Percentiles rank a stretch among this genome's conserved stretches.
phyloP scores from a whole-genome alignment of 371 early-diverging fungal species.

The Rhizopus arrhizus region DNA sequence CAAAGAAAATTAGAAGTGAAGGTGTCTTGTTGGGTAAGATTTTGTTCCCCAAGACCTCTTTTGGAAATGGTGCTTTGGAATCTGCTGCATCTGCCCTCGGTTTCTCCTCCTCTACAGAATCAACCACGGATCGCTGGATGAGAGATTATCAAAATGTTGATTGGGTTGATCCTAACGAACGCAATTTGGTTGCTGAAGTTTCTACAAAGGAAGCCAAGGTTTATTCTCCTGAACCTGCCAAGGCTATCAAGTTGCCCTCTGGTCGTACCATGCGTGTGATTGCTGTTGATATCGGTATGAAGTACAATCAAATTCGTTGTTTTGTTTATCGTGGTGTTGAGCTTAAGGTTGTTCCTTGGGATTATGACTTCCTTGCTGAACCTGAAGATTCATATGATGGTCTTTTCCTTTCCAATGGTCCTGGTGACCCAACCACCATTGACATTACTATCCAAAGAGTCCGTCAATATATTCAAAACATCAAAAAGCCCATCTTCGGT shows the following conservation, averaged over 20 bases:
- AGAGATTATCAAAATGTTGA: slow-evolving; percentile 73
- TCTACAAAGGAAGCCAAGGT: slow-evolving; percentile 77
- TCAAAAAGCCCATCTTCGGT: slow-evolving; percentile 93
- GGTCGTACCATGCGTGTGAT: slow-evolving; percentile 84
- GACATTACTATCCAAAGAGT: slow-evolving; percentile 74
- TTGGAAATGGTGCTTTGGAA: slow-evolving; percentile 50
- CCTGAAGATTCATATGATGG: slow-evolving; percentile 80
- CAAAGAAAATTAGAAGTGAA: slow-evolving; percentile 79
- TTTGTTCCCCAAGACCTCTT: slow-evolving; percentile 77
- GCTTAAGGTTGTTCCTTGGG: slow-evolving; percentile 92
- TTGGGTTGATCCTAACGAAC: slow-evolving; percentile 92
- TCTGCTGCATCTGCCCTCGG: slow-evolving; percentile 47
- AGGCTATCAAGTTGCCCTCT: slow-evolving; percentile 64
- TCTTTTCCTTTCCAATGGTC: slow-evolving; percentile 95
- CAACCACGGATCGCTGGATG: slow-evolving; percentile 64
- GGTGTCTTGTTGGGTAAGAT: slow-evolving; percentile 89
- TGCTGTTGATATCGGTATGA: slow-evolving; percentile 97
- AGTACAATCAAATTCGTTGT: slow-evolving; percentile 96
- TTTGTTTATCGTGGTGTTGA: slow-evolving; percentile 93
- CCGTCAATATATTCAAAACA: slow-evolving; percentile 61
- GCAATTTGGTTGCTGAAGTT: slow-evolving; percentile 92
- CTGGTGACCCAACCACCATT: slow-evolving; percentile 92
- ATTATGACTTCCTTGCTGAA: slow-evolving; percentile 85
- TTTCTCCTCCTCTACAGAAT: slow-evolving; percentile 28
- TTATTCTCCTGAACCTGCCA: slow-evolving; percentile 68